Evolutionary conservation across 306 rosid genomes (phyloP).

Genomic region (Trifolium pratense): DNA sequence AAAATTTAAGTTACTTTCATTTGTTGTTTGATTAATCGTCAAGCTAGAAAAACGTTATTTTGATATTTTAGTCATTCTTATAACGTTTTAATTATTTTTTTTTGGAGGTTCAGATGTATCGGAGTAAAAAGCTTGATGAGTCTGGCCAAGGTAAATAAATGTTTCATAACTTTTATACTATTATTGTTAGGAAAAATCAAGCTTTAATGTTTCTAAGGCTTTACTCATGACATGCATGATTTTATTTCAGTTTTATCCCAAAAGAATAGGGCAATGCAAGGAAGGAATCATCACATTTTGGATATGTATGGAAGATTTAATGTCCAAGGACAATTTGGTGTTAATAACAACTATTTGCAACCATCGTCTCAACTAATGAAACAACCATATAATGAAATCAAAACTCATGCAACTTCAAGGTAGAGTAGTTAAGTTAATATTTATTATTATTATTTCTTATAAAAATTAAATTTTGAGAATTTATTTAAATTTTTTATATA

Average conservation of each 20-base stretch:
- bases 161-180: not conserved
- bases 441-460: not conserved
- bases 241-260: constrained; percentile 61
- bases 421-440: not conserved
- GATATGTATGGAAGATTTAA: constrained; percentile 58
- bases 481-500: too few species aligned
- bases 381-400: constrained; percentile 42
- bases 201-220: constrained; percentile 32
- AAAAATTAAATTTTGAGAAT: not conserved
- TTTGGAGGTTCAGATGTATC: constrained; percentile 66
- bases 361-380: constrained; percentile 46
- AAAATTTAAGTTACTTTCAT: too few species aligned
- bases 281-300: constrained; percentile 56
- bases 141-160: constrained; percentile 72
- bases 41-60: too few species aligned
- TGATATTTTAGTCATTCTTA: not conserved
- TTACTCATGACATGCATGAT: constrained; percentile 24
- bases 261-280: constrained; percentile 46
- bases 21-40: too few species aligned
- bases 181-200: too few species aligned
- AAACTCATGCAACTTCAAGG: constrained; percentile 55
- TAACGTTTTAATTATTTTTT: not conserved
- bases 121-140: constrained; percentile 89
- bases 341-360: constrained; percentile 33
- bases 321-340: constrained; percentile 51